Evolutionary conservation across 768 basidiomycete species (phyloP), one percentile per base, ranked within the genome.

Genomic region (Leccinum variicolor): DNA sequence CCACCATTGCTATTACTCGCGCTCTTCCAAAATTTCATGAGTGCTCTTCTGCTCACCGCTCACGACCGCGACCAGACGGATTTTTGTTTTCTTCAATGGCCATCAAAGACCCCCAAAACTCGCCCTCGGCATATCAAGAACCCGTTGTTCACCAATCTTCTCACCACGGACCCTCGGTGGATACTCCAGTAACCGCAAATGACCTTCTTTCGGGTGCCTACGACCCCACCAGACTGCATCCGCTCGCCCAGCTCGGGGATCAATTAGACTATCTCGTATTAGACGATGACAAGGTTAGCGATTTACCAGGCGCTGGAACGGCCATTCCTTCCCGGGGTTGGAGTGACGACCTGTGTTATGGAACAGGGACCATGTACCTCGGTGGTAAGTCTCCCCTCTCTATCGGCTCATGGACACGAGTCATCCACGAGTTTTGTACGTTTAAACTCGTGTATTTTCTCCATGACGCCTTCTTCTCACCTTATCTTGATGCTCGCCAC

Each of bases 341-440:
- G 95, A 92, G 93, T 77, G 97, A 99, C 79, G 97, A 99, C 79
- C 77, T 99, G 59, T 98, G 94, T 84, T 98, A 98, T 77, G 97
- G 97, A 69, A 98, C 95, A 67, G 97, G 97, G 62, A 95, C 95
- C 64, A 97, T 94, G 79, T 99, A 99, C 85, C 86, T 99, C 56
- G 83, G 90, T 74, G 96, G 96, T 98, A 71, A 71, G 92, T 87
- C 61, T 59, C 14, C 56, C 73, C 80, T 79, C 81, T 82, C 82
- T 80, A 82, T 84, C 80, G 82, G 78, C 77, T 82, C 68, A 60
- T 62, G 33, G 52, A 67, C 73, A 72, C 60, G 72, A 67, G 72
- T 79, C 81, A 79, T 73, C 80, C 76, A 68, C 70, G 70, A 67
- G 65, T 66, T 72, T 70, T 73, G 73, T 75, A 72, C 70, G 78